Evolutionary conservation across 176 grass and related monocot species (phyloP), one percentile per base, ranked within the genome.

Genomic region (Oryza rufipogon): DNA sequence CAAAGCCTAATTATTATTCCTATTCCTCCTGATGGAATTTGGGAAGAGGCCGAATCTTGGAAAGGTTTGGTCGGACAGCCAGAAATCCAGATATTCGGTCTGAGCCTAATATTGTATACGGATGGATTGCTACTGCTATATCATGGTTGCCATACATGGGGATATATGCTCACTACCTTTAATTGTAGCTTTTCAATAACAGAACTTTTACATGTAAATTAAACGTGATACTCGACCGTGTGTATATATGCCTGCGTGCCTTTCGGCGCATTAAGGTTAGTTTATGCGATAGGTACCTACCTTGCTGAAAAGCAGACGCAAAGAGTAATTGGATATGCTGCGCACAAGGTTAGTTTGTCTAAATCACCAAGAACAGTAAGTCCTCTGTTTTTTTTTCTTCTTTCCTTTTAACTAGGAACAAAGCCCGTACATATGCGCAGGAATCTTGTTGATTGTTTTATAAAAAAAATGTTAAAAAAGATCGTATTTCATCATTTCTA

Each of bases 191-290:
- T 74, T 74, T 15, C 19, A 3, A 3, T 5, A 30, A 72, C 20
- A 63, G 7, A 23, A 23, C 2, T 28, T 23, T n/a, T 23, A 23
- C 20, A 7, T 23, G 58, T 28, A 28, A 28, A 28, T 28, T 4
- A 86, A 77, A 86, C 75, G 75, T 71, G 84, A 64, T 45, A 7
- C 52, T 79, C 52, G 67, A 86, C 26, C 32, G 28, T 28, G 11
- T 77, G 9, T 15, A 58, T 58, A 58, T 58, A 58, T 58, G 54
- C 54, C 16, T 58, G 54, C 54, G 7, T 58, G 54, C 54, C 54
- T 58, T 58, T 58, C 54, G 54, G 54, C 3, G 54, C 54, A 20
- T 20, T 20, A 58, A 58, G 54, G 17, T 20, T 58, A 20, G 42
- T 20, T 9, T 20, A 58, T 58, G 4, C 17, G 51, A 54, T 54